Evolutionary conservation across 2,329 filamentous ascomycete genomes (phyloP).

Genomic region (Kalmusia sp.): DNA sequence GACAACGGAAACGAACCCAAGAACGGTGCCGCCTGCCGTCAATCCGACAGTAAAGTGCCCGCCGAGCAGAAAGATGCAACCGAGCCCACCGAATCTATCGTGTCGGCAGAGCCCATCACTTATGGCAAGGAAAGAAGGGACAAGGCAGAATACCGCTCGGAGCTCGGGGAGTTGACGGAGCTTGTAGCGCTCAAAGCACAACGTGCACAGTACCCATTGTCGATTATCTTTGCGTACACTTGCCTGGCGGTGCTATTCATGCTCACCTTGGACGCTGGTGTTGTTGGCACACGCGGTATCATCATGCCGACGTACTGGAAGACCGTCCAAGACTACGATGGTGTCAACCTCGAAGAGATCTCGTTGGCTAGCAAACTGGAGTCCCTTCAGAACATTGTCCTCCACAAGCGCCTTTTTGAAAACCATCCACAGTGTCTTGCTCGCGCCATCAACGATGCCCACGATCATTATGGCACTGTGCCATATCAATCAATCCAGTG

Average conservation of each 20-base stretch:
- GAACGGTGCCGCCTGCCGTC: too few species aligned
- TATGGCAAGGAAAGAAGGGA: too few species aligned
- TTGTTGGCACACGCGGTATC: not conserved
- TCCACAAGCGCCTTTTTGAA: conserved; percentile 24
- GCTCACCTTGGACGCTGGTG: too few species aligned
- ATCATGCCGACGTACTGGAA: not conserved
- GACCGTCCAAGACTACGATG: not conserved
- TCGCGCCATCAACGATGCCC: conserved; percentile 23
- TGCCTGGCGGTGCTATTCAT: too few species aligned
- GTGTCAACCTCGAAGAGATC: not conserved
- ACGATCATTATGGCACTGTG: conserved; percentile 15
- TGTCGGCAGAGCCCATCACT: too few species aligned
- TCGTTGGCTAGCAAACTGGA: not conserved
- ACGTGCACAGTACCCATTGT: not conserved
- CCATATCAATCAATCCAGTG: conserved; percentile 21
- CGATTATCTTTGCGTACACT: too few species aligned
- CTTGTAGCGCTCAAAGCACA: not conserved
- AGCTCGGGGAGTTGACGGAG: too few species aligned
- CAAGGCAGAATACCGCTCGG: too few species aligned
- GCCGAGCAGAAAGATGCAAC: too few species aligned
- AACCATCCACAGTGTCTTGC: conserved; percentile 33
- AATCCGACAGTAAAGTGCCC: too few species aligned
- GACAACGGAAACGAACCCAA: conserved; percentile 4
- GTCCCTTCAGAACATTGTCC: conserved; percentile 8
- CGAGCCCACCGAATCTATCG: not conserved